Conservation (phyloP, 1,139 yeast species). For the Debaryomyces nepalensis region DNA sequence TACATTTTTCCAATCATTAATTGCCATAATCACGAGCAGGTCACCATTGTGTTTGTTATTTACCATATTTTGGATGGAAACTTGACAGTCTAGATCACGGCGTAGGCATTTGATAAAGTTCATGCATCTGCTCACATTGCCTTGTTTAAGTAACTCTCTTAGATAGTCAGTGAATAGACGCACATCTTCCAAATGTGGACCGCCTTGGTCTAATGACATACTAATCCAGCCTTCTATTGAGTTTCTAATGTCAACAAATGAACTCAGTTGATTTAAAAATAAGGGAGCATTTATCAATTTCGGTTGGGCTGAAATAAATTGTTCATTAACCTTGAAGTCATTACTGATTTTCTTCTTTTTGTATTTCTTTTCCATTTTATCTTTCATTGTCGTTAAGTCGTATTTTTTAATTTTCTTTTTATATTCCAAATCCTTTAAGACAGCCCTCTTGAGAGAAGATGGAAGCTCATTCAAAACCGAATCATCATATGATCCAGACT, state of each 20-base stretch:
- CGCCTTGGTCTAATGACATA: constrained; percentile 45
- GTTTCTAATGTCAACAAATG: constrained; percentile 38
- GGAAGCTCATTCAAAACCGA: constrained; percentile 53
- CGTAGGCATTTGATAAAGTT: constrained; percentile 27
- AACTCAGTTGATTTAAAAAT: constrained; percentile 37
- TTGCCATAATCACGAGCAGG: constrained; percentile 1
- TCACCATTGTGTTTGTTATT: not conserved
- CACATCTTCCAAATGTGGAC: constrained; percentile 66
- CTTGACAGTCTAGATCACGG: constrained; percentile 21
- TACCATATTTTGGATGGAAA: not conserved
- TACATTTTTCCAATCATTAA: constrained; percentile 15
- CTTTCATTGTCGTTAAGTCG: constrained; percentile 36
- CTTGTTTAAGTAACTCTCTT: constrained; percentile 23
- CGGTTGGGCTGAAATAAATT: constrained; percentile 32
- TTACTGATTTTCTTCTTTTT: constrained; percentile 16
- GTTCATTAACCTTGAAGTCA: constrained; percentile 22
- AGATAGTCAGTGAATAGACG: constrained; percentile 38
- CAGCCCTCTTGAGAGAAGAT: constrained; percentile 44
- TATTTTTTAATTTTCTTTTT: constrained; percentile 32
- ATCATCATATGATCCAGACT: constrained; percentile 39
- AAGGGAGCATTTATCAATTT: constrained; percentile 31
- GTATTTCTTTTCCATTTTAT: constrained; percentile 31
- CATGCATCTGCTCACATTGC: constrained; percentile 27
- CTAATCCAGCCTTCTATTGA: constrained; percentile 55
- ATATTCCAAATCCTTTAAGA: constrained; percentile 44